phyloP scores from a whole-genome alignment of 83 land plant genomes.

The Picea abies region DNA sequence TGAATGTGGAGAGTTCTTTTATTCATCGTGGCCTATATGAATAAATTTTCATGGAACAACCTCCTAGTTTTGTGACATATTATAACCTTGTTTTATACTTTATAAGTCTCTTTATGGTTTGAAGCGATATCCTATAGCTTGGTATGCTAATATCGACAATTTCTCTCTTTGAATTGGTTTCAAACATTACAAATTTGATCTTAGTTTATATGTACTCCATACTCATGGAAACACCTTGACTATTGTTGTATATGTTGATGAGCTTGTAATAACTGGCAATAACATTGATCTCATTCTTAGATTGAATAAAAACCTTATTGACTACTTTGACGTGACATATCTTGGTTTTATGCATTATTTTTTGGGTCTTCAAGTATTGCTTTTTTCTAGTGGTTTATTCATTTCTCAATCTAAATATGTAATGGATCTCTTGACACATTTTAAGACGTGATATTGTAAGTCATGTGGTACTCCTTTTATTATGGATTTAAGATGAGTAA shows the following conservation, averaged over 20 bases:
- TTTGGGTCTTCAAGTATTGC: no score
- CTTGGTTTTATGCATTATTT: no score
- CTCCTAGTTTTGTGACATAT: neutral
- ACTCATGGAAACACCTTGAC: neutral
- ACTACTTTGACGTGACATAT: no score
- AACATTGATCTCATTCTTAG: neutral
- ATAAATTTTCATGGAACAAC: neutral
- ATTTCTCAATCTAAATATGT: no score
- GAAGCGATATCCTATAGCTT: neutral
- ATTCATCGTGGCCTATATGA: neutral
- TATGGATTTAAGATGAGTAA: neutral
- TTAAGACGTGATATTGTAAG: neutral
- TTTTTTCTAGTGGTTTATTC: no score
- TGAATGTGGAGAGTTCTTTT: neutral
- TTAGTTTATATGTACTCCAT: neutral
- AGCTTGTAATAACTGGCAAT: neutral
- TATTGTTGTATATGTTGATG: neutral
- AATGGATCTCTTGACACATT: no score
- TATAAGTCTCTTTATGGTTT: neutral
- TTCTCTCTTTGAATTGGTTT: neutral
- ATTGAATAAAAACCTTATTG: no score
- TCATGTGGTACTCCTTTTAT: neutral
- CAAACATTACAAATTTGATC: neutral
- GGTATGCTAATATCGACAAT: no score
- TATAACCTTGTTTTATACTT: neutral